Percentiles rank a stretch among this genome's conserved stretches.
phyloP scores from a whole-genome alignment of 2,329 filamentous ascomycete genomes.

The Colletotrichum euphorbiae region DNA sequence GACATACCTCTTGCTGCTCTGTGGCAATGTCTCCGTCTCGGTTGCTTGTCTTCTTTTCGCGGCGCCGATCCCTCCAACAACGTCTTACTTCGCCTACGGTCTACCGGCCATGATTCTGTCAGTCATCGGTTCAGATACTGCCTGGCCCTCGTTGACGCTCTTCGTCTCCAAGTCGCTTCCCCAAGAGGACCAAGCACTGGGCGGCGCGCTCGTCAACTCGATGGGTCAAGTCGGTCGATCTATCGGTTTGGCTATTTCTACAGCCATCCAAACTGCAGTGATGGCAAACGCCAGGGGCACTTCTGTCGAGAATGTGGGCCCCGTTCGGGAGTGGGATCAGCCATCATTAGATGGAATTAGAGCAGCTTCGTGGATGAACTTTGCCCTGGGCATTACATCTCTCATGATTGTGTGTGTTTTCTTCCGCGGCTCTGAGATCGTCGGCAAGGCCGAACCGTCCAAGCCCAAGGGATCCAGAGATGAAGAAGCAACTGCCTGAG shows the following conservation, averaged over 20 bases:
- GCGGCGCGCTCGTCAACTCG: constrained; percentile 75
- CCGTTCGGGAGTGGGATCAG: constrained; percentile 56
- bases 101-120: constrained; percentile 74
- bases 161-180: constrained; percentile 74
- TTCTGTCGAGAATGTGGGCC: constrained; percentile 56
- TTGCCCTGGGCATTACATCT: constrained; percentile 58
- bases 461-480: constrained; percentile 29
- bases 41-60: constrained; percentile 71
- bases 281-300: constrained; percentile 62
- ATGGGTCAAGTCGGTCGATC: constrained; percentile 74
- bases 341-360: constrained; percentile 61
- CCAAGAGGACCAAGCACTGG: constrained; percentile 73
- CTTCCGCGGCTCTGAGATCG: constrained; percentile 64
- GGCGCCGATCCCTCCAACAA: constrained; percentile 68
- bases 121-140: constrained; percentile 74
- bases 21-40: constrained; percentile 67
- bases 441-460: constrained; percentile 54
- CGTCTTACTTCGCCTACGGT: constrained; percentile 75
- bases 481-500: constrained; percentile 39
- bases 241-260: constrained; percentile 73
- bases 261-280: constrained; percentile 72
- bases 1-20: constrained; percentile 67
- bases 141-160: constrained; percentile 73
- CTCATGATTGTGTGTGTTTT: constrained; percentile 58
- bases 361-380: constrained; percentile 65